phyloP scores from a whole-genome alignment of 1,139 yeast genomes.

The Chernovozyma sophiae-reginae region DNA sequence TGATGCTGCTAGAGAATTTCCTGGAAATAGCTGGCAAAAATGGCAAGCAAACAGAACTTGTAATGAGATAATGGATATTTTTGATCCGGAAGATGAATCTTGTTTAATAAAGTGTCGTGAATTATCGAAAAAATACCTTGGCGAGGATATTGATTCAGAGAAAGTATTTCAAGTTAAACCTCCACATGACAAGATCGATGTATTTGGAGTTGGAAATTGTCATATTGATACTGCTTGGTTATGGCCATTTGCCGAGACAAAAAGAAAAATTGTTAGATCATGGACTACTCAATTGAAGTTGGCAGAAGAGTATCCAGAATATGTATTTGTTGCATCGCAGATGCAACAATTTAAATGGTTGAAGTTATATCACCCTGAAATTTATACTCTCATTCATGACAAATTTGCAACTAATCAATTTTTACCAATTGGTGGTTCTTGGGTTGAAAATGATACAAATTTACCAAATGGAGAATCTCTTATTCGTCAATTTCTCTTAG shows the following conservation, averaged over 20 bases:
- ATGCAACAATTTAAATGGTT: slow-evolving; percentile 96
- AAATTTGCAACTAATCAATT: slow-evolving; percentile 73
- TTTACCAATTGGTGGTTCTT: slow-evolving; percentile 90
- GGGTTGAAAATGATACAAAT: slow-evolving; percentile 98
- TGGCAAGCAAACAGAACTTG: slow-evolving; percentile 76
- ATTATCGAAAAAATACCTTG: slow-evolving; percentile 62
- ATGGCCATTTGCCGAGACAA: slow-evolving; percentile 97
- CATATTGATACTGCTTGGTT: slow-evolving; percentile 98
- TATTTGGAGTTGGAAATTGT: slow-evolving; percentile 86
- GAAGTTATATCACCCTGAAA: slow-evolving; percentile 76
- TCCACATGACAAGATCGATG: slow-evolving; percentile 35
- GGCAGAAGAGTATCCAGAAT: slow-evolving; percentile 87
- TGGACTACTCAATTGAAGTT: slow-evolving; percentile 92
- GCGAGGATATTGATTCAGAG: slow-evolving; percentile 57
- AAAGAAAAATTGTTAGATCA: slow-evolving; percentile 84
- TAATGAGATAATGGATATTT: slow-evolving; percentile 75
- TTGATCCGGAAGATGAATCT: slow-evolving; percentile 53
- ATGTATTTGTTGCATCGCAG: slow-evolving; percentile 90
- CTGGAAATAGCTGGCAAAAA: slow-evolving; percentile 70
- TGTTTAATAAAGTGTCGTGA: slow-evolving; percentile 60
- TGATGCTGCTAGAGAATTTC: slow-evolving; percentile 87
- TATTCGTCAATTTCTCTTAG: slow-evolving; percentile 81
- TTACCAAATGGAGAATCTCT: slow-evolving; percentile 90
- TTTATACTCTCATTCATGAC: slow-evolving; percentile 57
- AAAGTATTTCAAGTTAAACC: slow-evolving; percentile 48